Conservation (phyloP, 2,329 filamentous ascomycete genomes). For the Cladophialophora bantiana region DNA sequence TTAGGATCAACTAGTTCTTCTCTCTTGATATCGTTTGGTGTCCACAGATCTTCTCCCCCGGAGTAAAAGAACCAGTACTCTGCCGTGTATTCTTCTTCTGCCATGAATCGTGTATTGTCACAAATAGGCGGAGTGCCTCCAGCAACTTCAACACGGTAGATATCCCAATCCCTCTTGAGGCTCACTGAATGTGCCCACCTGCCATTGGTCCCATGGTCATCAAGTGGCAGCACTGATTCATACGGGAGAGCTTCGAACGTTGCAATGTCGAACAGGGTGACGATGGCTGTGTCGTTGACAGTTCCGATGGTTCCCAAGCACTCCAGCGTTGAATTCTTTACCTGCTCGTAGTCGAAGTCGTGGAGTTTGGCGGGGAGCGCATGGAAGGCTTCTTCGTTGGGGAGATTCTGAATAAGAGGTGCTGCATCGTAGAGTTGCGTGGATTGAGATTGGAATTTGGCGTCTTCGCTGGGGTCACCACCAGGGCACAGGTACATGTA, state of each 20-base stretch:
- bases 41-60: conserved; percentile 32
- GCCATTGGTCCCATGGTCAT: conserved; percentile 26
- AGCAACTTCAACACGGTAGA: conserved; percentile 52
- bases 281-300: conserved; percentile 31
- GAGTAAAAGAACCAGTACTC: conserved; percentile 52
- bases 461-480: conserved; percentile 35
- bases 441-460: conserved; percentile 53
- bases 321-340: conserved; percentile 35
- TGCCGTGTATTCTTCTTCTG: conserved; percentile 50
- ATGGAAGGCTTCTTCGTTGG: conserved; percentile 45
- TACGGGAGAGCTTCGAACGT: conserved; percentile 30
- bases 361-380: conserved; percentile 42
- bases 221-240: conserved; percentile 34
- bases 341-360: conserved; percentile 40
- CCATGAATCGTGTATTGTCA: conserved; percentile 39
- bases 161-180: conserved; percentile 44
- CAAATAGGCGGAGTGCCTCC: conserved; percentile 49
- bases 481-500: conserved; percentile 59
- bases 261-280: conserved; percentile 41
- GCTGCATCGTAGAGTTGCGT: conserved; percentile 55
- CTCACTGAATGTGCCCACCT: conserved; percentile 24
- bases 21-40: conserved; percentile 16
- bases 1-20: conserved; percentile 4
- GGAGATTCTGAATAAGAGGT: conserved; percentile 40
- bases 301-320: conserved; percentile 39